Base-by-base conservation (phyloP, 345 rosid species). In the Eucalyptus rudis region DNA sequence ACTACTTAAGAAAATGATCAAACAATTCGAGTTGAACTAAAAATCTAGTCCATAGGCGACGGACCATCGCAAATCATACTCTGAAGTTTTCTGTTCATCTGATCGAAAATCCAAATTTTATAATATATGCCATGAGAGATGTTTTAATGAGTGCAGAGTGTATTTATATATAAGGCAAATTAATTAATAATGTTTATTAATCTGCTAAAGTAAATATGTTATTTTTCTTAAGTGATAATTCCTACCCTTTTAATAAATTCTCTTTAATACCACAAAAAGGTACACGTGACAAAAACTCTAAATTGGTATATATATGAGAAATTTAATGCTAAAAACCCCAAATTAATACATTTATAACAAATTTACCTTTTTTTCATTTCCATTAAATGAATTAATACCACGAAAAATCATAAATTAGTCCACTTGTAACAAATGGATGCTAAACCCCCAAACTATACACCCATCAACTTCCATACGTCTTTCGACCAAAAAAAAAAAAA, bases 401-500 rank as follows among this genome's bases (percentile, higher is more conserved):
- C 5, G 0, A 56, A 24, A 24, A 56, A 56, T 25, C 6, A 56
- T 10, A 56, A 56, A 56, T 56, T 24, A 9, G 29, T 10, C 27
- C 3, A 56, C 29, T 56, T 10, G 62, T 56, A 3, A 56, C 29
- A 56, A 56, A 56, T 2, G 3, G 5, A 56, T 0, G 6, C 13
- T 56, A 56, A 22, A 56, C 5, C 62, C 13, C 62, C 62, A 56
- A 56, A 24, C 13, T 56, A 5, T 22, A 56, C 62, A 56, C 4
- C 6, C 13, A 1, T 56, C 13, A 56, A 56, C 13, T 56, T 2
- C 3, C 2, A 56, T 7, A 4, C 3, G 0, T n/a, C n/a, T n/a
- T n/a, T n/a, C n/a, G n/a, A n/a, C n/a, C n/a, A n/a, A n/a, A n/a
- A n/a, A n/a, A n/a, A n/a, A n/a, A n/a, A n/a, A n/a, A n/a, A n/a